These are phyloP conservation scores for Xylariales sp. DNA, from an alignment of 2,329 filamentous ascomycete genomes.

Conservation along the genomic window DNA sequence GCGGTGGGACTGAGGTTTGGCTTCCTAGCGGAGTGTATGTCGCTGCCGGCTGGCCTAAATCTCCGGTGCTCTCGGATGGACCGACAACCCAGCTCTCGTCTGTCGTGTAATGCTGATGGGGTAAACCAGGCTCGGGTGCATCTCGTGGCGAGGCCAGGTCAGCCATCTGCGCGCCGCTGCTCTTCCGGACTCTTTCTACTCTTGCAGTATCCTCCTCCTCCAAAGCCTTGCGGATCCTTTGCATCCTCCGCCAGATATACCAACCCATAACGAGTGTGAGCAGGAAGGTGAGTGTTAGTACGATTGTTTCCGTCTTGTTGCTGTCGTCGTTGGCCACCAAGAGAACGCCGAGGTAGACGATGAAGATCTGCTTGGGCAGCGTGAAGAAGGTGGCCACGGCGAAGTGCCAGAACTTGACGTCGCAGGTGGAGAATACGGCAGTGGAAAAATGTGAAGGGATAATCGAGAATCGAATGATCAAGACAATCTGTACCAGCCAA, in stretches of 20 bases:
- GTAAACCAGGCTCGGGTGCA: no score
- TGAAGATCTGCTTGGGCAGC: constrained; percentile 35
- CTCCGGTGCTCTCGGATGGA: no score
- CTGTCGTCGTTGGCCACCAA: constrained; percentile 21
- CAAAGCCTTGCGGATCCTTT: constrained; percentile 25
- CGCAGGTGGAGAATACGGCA: constrained; percentile 37
- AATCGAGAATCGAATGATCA: constrained; percentile 34
- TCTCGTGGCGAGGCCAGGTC: no score
- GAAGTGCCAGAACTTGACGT: constrained; percentile 36
- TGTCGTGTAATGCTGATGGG: no score
- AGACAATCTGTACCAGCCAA: constrained; percentile 24
- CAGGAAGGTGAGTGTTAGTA: constrained; percentile 26
- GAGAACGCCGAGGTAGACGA: constrained; percentile 35
- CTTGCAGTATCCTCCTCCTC: constrained; percentile 25
- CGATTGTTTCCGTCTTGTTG: constrained; percentile 25
- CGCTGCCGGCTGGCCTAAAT: no score
- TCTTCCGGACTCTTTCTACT: no score
- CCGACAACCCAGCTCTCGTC: no score
- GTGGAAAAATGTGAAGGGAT: constrained; percentile 37
- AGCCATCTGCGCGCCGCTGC: no score
- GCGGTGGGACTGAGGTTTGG: no score
- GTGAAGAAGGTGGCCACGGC: constrained; percentile 34
- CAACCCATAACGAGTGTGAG: constrained; percentile 29
- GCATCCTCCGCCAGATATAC: constrained; percentile 33
- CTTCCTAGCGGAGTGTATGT: no score